Evolutionary conservation across 139 green algal genomes (phyloP).

Genomic region (Tetradesmus lagerheimii): DNA sequence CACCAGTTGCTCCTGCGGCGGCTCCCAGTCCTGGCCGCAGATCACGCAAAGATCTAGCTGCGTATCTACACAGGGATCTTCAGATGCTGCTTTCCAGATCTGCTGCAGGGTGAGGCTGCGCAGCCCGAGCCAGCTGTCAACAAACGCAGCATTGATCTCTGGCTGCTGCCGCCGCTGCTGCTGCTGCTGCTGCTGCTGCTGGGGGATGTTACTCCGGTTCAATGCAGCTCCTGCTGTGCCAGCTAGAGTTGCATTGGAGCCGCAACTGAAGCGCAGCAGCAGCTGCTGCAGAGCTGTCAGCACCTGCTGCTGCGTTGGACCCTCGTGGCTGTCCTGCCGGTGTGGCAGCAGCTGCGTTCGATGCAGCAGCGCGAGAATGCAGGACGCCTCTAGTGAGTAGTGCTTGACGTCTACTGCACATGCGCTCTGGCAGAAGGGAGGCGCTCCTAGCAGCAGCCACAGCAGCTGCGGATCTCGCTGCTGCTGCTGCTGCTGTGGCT

Average conservation of each 20-base stretch:
- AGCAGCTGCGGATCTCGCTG: not conserved
- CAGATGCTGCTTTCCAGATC: not conserved
- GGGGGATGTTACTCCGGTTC: not conserved
- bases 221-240: no score
- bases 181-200: not conserved
- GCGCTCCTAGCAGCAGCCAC: not conserved
- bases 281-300: not conserved
- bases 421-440: not conserved
- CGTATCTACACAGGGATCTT: not conserved
- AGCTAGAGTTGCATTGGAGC: not conserved
- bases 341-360: not conserved
- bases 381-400: not conserved
- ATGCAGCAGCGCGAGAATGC: not conserved
- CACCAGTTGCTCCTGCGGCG: not conserved
- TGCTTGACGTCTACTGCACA: not conserved
- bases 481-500: not conserved
- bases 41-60: not conserved
- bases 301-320: not conserved
- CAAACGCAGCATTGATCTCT: not conserved
- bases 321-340: not conserved
- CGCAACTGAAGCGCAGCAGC: not conserved
- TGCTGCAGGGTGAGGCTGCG: not conserved
- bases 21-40: not conserved
- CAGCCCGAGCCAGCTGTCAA: not conserved
- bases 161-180: no score